Conservation (phyloP, 2,329 filamentous ascomycete genomes). For the Talaromyces funiculosus region DNA sequence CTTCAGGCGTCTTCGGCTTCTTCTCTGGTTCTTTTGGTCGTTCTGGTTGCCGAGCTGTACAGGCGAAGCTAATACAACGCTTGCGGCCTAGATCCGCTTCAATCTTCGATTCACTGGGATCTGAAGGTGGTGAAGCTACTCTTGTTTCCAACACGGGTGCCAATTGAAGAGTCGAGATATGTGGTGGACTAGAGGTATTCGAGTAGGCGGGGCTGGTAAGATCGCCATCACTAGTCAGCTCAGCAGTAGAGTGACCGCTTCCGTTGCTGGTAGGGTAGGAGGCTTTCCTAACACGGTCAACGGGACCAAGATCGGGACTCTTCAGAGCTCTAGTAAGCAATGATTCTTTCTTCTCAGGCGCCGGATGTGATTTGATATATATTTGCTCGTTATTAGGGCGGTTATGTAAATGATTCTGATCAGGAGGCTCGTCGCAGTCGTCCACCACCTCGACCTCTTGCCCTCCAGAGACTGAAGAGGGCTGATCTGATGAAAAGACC, state of each 20-base stretch:
- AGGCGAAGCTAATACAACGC: conserved; percentile 89
- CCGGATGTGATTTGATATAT: conserved; percentile 46
- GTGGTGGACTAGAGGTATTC: conserved; percentile 81
- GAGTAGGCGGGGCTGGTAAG: conserved; percentile 84
- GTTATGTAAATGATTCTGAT: conserved; percentile 38
- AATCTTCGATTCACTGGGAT: conserved; percentile 49
- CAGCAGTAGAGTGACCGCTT: conserved; percentile 77
- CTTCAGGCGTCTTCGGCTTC: conserved; percentile 17
- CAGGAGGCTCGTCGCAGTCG: conserved; percentile 86
- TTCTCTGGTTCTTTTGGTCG: conserved; percentile 27
- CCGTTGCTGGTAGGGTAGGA: conserved; percentile 61
- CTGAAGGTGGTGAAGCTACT: conserved; percentile 24
- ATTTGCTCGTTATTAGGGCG: conserved; percentile 25
- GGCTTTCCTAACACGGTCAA: conserved; percentile 52
- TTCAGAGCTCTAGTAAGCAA: conserved; percentile 77
- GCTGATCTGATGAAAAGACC: conserved; percentile 38
- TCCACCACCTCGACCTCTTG: conserved; percentile 61
- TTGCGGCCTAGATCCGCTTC: conserved; percentile 67
- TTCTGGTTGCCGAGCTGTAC: conserved; percentile 57
- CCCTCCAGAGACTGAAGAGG: conserved; percentile 29
- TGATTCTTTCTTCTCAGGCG: conserved; percentile 63
- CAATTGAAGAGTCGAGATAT: conserved; percentile 40
- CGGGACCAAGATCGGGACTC: conserved; percentile 50
- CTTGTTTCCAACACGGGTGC: conserved; percentile 17
- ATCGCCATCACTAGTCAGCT: conserved; percentile 91